These are phyloP conservation scores for Gnomoniopsis sp. DNA, from an alignment of 2,329 filamentous ascomycete genomes.

Conservation along the genomic window DNA sequence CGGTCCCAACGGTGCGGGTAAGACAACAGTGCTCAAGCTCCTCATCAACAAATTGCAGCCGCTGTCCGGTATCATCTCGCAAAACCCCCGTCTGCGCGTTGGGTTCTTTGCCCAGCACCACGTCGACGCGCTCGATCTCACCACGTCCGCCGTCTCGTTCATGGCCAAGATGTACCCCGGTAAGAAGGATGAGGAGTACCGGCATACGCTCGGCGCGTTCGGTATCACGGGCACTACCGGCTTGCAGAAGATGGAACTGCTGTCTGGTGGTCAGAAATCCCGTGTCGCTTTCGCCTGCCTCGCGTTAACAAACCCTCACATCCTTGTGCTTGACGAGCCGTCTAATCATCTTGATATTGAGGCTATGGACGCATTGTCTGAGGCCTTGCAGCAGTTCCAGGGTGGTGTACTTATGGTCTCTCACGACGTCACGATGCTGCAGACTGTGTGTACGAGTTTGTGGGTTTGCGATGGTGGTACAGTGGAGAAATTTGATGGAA, in stretches of 20 bases:
- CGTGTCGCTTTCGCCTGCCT: constrained; percentile 98
- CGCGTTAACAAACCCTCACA: constrained; percentile 90
- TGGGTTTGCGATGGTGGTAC: constrained; percentile 96
- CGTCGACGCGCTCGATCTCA: constrained; percentile 92
- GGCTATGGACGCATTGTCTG: constrained; percentile 92
- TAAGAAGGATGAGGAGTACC: constrained; percentile 93
- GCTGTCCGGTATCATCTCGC: constrained; percentile 76
- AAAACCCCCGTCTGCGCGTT: constrained; percentile 82
- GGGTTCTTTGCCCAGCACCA: constrained; percentile 99
- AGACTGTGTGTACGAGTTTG: constrained; percentile 88
- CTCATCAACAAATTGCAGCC: constrained; percentile 82
- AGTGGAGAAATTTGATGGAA: constrained; percentile 93
- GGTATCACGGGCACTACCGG: constrained; percentile 92
- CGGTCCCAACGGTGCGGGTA: constrained; percentile 98
- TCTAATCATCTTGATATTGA: constrained; percentile 99
- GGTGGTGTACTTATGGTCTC: constrained; percentile 98
- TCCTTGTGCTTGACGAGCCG: constrained; percentile 95
- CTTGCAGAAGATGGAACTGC: constrained; percentile 88
- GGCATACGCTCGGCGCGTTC: constrained; percentile 86
- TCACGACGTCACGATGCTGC: constrained; percentile 98
- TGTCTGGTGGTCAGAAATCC: constrained; percentile 97
- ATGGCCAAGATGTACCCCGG: constrained; percentile 93
- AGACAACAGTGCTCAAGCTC: constrained; percentile 97
- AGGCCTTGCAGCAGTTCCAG: constrained; percentile 80
- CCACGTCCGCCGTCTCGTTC: constrained; percentile 85